A percentile compares a stretch with the other conserved stretches of the same genome.
Conservation (phyloP, 108 stramenopile species). For the Cafeteria roenbergensis region DNA sequence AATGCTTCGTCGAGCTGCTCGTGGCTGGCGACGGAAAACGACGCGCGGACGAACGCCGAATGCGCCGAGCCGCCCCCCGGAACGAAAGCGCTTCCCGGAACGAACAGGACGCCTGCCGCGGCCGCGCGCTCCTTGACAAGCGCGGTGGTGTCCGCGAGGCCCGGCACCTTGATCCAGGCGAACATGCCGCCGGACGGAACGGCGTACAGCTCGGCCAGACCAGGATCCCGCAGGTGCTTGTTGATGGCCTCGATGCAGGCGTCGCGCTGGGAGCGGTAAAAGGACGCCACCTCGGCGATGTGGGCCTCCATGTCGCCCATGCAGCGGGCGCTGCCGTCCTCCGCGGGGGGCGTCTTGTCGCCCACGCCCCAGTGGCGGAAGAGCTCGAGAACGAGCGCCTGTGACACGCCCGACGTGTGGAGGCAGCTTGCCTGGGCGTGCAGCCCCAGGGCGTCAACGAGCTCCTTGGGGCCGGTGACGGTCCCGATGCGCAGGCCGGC, state of each 20-base stretch:
- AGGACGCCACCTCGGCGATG: slow-evolving; percentile 4
- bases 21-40: too few relatives aligned
- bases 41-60: too few relatives aligned
- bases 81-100: slow-evolving; percentile 1
- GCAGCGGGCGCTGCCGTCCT: neutral
- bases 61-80: too few relatives aligned
- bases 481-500: slow-evolving; percentile 50
- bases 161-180: slow-evolving; percentile 29
- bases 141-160: slow-evolving; percentile 3
- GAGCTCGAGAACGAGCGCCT: slow-evolving; percentile 30
- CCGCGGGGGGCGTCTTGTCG: slow-evolving; percentile 20
- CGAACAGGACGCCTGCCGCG: neutral
- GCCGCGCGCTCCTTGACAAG: slow-evolving; percentile 16
- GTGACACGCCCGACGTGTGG: slow-evolving; percentile 42
- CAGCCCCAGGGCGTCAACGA: slow-evolving; percentile 31
- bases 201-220: slow-evolving; percentile 1
- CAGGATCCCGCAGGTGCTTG: slow-evolving; percentile 23
- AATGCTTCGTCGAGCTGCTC: too few relatives aligned
- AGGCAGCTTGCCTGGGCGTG: slow-evolving; percentile 34
- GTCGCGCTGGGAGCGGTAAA: slow-evolving; percentile 29
- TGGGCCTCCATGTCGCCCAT: neutral
- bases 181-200: slow-evolving; percentile 49
- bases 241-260: slow-evolving; percentile 18
- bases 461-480: slow-evolving; percentile 33
- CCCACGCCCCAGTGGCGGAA: slow-evolving; percentile 29